Percentiles rank a stretch among this genome's conserved stretches.
These are phyloP conservation scores for Lentinula boryana DNA, from an alignment of 768 basidiomycete species.

Conservation along the genomic window DNA sequence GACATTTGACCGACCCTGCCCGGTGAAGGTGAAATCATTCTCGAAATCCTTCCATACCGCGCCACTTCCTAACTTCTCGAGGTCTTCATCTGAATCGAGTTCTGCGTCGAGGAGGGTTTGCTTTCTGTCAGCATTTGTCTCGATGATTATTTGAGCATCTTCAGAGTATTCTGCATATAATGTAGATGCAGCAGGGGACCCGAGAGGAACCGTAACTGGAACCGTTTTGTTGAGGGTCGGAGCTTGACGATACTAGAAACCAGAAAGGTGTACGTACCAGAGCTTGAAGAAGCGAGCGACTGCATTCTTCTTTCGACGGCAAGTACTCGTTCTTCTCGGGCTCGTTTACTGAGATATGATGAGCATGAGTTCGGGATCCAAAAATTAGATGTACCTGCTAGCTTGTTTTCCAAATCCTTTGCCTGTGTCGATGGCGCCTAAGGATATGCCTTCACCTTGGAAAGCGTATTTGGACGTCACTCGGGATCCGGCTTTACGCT, in stretches of 20 bases:
- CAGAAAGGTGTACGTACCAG: conserved; percentile 2
- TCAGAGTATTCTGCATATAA: conserved; percentile 20
- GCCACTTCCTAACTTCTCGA: conserved; percentile 25
- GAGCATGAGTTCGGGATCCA: neutral
- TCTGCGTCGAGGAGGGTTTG: conserved; percentile 43
- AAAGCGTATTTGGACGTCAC: conserved; percentile 61
- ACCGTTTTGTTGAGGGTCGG: neutral
- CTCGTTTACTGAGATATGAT: conserved; percentile 54
- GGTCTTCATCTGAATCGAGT: conserved; percentile 25
- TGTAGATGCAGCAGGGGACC: conserved; percentile 6
- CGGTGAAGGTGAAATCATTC: conserved; percentile 44
- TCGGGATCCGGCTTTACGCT: conserved; percentile 66
- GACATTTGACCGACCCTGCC: conserved; percentile 13
- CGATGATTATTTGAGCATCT: conserved; percentile 29
- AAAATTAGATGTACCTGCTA: conserved; percentile 38
- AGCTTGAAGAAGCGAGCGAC: conserved; percentile 32
- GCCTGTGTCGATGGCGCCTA: conserved; percentile 36
- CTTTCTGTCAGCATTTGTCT: conserved; percentile 44
- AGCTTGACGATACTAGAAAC: neutral
- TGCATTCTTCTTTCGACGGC: conserved; percentile 64
- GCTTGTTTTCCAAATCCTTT: conserved; percentile 69
- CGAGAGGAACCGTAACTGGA: neutral
- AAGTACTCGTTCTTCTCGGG: conserved; percentile 70
- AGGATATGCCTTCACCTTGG: conserved; percentile 43
- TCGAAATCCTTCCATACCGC: conserved; percentile 39